Percentiles rank a stretch among this genome's conserved stretches.
These are phyloP conservation scores for Multifurca ochricompacta DNA, from an alignment of 768 basidiomycete genomes.

Conservation along the genomic window DNA sequence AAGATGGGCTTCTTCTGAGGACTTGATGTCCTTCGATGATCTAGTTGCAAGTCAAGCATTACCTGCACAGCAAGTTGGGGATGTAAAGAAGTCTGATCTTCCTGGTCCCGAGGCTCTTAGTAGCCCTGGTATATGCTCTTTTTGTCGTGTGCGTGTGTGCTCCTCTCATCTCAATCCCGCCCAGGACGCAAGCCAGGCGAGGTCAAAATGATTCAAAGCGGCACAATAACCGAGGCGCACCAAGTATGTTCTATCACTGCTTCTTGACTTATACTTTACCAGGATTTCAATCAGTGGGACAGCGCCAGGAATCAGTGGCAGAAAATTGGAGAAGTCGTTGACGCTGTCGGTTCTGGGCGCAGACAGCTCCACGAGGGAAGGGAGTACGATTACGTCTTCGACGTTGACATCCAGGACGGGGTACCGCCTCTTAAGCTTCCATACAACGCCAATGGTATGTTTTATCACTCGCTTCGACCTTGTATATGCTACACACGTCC, in stretches of 20 bases:
- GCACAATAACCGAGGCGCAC: constrained; percentile 79
- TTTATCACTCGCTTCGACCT: not conserved
- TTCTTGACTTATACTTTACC: not conserved
- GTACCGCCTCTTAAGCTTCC: constrained; percentile 90
- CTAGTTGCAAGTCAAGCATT: constrained; percentile 71
- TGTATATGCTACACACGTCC: not conserved
- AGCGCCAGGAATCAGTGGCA: constrained; percentile 62
- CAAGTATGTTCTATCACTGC: constrained; percentile 45
- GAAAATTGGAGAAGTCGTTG: constrained; percentile 93
- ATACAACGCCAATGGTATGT: constrained; percentile 77
- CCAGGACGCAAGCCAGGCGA: constrained; percentile 89
- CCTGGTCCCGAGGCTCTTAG: constrained; percentile 77
- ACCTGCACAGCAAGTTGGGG: constrained; percentile 76
- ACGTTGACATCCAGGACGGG: constrained; percentile 93
- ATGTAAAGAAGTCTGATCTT: constrained; percentile 87
- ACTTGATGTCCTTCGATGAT: constrained; percentile 64
- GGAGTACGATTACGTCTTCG: constrained; percentile 99
- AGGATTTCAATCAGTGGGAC: constrained; percentile 61
- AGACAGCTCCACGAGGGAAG: constrained; percentile 89
- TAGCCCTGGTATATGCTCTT: constrained; percentile 47
- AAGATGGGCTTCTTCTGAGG: constrained; percentile 61
- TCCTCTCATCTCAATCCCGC: not conserved
- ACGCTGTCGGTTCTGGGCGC: constrained; percentile 83
- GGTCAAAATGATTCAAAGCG: constrained; percentile 83
- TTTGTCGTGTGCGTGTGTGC: not conserved